Evolutionary conservation across 352 stramenopile genomes (phyloP).

Genomic region (Globisporangium lucens): DNA sequence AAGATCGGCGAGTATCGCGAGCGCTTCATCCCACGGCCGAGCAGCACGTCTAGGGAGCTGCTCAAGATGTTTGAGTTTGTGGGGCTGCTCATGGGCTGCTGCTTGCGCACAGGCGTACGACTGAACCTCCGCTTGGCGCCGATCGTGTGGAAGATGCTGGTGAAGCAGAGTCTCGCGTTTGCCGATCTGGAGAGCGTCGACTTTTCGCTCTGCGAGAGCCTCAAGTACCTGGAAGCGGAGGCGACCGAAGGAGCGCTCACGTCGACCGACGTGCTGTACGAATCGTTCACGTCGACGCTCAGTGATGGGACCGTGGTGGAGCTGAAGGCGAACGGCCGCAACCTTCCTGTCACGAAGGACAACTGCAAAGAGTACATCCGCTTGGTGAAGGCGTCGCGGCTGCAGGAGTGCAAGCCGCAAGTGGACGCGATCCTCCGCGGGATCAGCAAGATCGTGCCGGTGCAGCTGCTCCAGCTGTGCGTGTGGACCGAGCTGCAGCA

Average conservation of each 20-base stretch:
- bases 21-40: conserved; percentile 57
- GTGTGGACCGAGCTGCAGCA: conserved; percentile 79
- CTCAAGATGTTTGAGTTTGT: conserved; percentile 79
- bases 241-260: conserved; percentile 14
- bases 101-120: conserved; percentile 68
- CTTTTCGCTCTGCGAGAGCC: conserved; percentile 47
- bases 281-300: conserved; percentile 71
- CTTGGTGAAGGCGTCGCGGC: conserved; percentile 51
- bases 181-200: conserved; percentile 65
- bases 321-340: conserved; percentile 41
- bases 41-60: conserved; percentile 47
- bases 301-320: conserved; percentile 68
- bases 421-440: conserved; percentile 72
- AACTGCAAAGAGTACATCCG: conserved; percentile 75
- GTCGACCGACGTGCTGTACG: conserved; percentile 39
- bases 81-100: conserved; percentile 74
- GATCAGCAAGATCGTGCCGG: conserved; percentile 64
- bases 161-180: conserved; percentile 62
- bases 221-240: conserved; percentile 42
- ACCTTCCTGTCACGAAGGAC: conserved; percentile 56
- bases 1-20: conserved; percentile 74
- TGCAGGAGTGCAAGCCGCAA: conserved; percentile 75
- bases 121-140: conserved; percentile 70
- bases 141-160: conserved; percentile 78
- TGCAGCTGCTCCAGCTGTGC: conserved; percentile 67